phyloP scores from a whole-genome alignment of 1,139 yeast species.

The Yamadazyma atmosphaerica region DNA sequence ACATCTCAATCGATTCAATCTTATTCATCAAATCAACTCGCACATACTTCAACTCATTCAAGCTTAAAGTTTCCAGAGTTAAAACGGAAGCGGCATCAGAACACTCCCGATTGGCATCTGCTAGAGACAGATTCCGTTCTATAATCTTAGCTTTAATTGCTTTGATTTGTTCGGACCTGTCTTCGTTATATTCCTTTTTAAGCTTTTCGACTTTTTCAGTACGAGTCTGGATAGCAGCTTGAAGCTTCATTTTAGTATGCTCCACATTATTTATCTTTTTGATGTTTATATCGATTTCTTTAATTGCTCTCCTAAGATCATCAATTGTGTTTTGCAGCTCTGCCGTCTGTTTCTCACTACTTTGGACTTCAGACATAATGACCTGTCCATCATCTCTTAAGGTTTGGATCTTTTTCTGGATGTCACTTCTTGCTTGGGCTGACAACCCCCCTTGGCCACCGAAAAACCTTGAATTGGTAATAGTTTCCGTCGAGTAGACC shows the following conservation, averaged over 20 bases:
- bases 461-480: conserved; percentile 35
- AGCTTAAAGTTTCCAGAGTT: background rate
- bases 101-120: background rate
- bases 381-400: conserved; percentile 13
- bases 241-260: conserved; percentile 3
- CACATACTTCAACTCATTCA: conserved; percentile 16
- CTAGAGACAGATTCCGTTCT: conserved; percentile 3
- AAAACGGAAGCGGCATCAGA: background rate
- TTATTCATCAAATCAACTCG: conserved; percentile 38
- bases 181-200: conserved; percentile 7
- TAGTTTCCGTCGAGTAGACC: conserved; percentile 39
- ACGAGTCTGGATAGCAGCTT: conserved; percentile 5
- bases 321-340: background rate
- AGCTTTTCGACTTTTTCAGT: conserved; percentile 11
- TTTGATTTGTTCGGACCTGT: conserved; percentile 5
- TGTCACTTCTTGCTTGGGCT: conserved; percentile 26
- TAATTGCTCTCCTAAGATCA: conserved; percentile 8
- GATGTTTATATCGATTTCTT: conserved; percentile 18
- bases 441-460: conserved; percentile 46
- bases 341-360: conserved; percentile 11
- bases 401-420: conserved; percentile 19
- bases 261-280: conserved; percentile 15
- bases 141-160: conserved; percentile 8
- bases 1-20: conserved; percentile 25
- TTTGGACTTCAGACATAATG: conserved; percentile 14